Conservation (phyloP, 345 rosid species). For the Populus alba region DNA sequence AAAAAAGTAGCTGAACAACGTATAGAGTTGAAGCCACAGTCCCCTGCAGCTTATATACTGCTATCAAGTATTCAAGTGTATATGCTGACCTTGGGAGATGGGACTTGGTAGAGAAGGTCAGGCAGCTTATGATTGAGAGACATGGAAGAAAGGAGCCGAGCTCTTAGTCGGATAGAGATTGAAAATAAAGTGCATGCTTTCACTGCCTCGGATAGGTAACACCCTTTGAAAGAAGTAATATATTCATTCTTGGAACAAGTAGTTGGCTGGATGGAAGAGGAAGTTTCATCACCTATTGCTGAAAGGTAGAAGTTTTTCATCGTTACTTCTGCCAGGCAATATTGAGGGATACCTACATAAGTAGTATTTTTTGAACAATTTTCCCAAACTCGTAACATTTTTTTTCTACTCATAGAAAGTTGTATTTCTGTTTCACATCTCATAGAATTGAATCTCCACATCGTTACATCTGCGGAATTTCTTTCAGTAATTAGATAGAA, state of each 20-base stretch:
- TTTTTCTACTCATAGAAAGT: not conserved
- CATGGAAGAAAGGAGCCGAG: conserved; percentile 46
- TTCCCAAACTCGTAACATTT: conserved; percentile 17
- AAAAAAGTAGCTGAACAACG: conserved; percentile 55
- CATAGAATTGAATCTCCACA: conserved; percentile 16
- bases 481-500: conserved; percentile 8
- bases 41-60: conserved; percentile 57
- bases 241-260: conserved; percentile 42
- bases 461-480: conserved; percentile 10
- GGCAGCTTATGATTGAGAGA: conserved; percentile 46
- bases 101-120: conserved; percentile 57
- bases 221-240: conserved; percentile 48
- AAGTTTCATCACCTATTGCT: conserved; percentile 28
- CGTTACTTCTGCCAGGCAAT: conserved; percentile 9
- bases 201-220: conserved; percentile 44
- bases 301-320: conserved; percentile 22
- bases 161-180: conserved; percentile 60
- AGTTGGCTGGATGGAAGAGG: conserved; percentile 44
- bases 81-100: conserved; percentile 52
- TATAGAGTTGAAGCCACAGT: conserved; percentile 44
- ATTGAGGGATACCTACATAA: not conserved
- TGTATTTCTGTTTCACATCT: conserved; percentile 1
- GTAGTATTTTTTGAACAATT: conserved; percentile 1
- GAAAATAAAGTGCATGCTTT: conserved; percentile 47
- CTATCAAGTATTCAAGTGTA: conserved; percentile 52